Conservation (phyloP, 2,329 filamentous ascomycete genomes). For the Fusarium vanettenii region DNA sequence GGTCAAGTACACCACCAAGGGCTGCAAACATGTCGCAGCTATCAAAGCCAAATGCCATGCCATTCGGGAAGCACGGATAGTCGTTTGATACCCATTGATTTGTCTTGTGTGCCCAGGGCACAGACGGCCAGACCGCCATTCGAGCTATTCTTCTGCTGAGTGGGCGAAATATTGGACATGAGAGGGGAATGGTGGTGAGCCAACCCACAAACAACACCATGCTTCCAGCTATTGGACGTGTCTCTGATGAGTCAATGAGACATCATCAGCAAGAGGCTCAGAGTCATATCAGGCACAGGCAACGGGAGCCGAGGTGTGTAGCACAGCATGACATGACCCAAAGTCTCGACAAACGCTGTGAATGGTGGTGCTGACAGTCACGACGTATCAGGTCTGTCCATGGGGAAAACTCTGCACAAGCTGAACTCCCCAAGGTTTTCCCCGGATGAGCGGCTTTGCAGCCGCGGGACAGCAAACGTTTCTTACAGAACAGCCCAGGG, state of each 20-base stretch:
- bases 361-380: not conserved
- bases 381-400: not conserved
- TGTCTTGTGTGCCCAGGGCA: constrained; percentile 5
- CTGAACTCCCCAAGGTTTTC: not conserved
- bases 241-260: not conserved
- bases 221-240: not conserved
- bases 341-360: not conserved
- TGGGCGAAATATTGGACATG: not conserved
- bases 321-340: not conserved
- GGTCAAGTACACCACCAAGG: not conserved
- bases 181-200: not conserved
- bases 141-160: not conserved
- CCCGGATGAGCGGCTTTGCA: not conserved
- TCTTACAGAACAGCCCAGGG: not conserved
- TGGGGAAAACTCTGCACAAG: not conserved
- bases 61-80: constrained; percentile 7
- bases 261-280: not conserved
- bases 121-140: constrained; percentile 23
- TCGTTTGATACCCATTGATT: not conserved
- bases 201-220: not conserved
- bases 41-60: constrained; percentile 5
- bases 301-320: constrained; percentile 26
- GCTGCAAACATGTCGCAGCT: not conserved
- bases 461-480: constrained; percentile 4
- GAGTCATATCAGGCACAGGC: not conserved